These are phyloP conservation scores for Xylaria longipes DNA, from an alignment of 495 filamentous ascomycete species.

Conservation along the genomic window DNA sequence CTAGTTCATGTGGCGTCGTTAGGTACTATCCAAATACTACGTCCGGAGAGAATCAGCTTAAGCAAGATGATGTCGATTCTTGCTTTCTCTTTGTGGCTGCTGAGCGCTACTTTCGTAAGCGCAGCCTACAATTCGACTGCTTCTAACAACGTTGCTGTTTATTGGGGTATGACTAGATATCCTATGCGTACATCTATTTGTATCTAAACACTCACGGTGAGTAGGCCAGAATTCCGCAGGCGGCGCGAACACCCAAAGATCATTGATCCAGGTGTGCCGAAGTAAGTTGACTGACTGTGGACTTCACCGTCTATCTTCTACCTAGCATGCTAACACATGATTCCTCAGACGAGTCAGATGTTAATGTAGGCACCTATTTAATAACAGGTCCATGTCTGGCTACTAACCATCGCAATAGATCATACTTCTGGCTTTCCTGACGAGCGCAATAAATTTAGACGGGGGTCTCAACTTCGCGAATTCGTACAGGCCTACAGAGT, in stretches of 20 bases:
- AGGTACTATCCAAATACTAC: background rate
- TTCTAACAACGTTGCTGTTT: constrained; percentile 66
- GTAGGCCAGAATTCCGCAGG: constrained; percentile 37
- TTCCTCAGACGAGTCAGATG: background rate
- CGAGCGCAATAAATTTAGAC: background rate
- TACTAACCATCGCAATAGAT: constrained; percentile 53
- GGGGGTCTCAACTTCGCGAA: constrained; percentile 5
- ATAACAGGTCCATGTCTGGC: background rate
- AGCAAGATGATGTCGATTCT: constrained; percentile 4
- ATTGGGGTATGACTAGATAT: constrained; percentile 51
- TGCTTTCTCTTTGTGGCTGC: background rate
- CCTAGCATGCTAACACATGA: constrained; percentile 29
- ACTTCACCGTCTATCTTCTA: constrained; percentile 64
- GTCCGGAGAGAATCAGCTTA: background rate
- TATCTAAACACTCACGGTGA: background rate
- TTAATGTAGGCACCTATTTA: background rate
- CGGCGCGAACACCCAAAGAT: constrained; percentile 22
- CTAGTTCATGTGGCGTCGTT: background rate
- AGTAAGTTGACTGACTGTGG: constrained; percentile 48
- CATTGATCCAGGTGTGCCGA: constrained; percentile 34
- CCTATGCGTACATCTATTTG: background rate
- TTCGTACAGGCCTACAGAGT: constrained; percentile 4
- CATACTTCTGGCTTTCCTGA: constrained; percentile 60
- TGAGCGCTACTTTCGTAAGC: background rate
- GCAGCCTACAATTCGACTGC: constrained; percentile 57